phyloP scores from a whole-genome alignment of 192 early-diverging fungal genomes.

The Rhizophlyctis rosea region DNA sequence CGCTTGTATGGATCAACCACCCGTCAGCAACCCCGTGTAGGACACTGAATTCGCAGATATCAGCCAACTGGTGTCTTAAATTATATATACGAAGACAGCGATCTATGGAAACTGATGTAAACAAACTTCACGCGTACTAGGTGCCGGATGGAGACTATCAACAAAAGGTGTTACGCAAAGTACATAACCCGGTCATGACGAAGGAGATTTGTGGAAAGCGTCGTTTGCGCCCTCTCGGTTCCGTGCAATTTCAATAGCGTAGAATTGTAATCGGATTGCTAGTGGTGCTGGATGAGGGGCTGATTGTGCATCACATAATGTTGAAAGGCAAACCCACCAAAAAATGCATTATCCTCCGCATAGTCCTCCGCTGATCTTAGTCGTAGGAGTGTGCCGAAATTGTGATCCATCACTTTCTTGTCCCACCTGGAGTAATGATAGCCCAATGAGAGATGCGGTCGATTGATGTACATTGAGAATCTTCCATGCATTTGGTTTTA shows the following conservation, averaged over 20 bases:
- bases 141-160: too few relatives aligned
- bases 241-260: slow-evolving; percentile 86
- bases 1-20: too few relatives aligned
- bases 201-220: slow-evolving; percentile 6
- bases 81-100: too few relatives aligned
- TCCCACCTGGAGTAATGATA: slow-evolving; percentile 54
- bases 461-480: not conserved
- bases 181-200: too few relatives aligned
- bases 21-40: too few relatives aligned
- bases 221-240: slow-evolving; percentile 83
- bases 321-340: slow-evolving; percentile 55
- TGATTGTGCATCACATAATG: not conserved
- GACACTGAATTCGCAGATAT: too few relatives aligned
- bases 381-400: slow-evolving; percentile 89
- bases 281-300: slow-evolving; percentile 8
- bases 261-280: slow-evolving; percentile 80
- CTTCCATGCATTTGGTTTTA: not conserved
- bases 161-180: too few relatives aligned
- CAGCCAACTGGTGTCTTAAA: too few relatives aligned
- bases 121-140: too few relatives aligned
- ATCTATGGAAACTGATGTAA: too few relatives aligned
- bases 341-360: slow-evolving; percentile 83
- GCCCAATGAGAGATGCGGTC: not conserved
- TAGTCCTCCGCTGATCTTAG: slow-evolving; percentile 75
- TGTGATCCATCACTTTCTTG: slow-evolving; percentile 81